Conservation (phyloP, 106 monocot genomes). For the Cymbidium sinense region DNA sequence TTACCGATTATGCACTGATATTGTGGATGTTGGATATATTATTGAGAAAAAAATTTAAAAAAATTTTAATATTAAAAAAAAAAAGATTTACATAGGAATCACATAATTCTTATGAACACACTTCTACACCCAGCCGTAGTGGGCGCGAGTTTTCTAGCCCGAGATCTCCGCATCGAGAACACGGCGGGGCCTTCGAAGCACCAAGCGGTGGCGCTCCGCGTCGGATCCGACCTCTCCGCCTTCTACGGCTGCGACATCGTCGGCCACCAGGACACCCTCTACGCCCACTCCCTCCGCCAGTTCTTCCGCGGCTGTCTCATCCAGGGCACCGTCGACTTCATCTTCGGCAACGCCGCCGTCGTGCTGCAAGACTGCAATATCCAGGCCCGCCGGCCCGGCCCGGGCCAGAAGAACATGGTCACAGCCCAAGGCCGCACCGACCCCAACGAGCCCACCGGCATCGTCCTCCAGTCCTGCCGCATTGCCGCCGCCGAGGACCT, state of each 20-base stretch:
- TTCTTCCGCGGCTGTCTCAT: constrained; percentile 41
- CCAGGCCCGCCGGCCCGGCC: constrained; percentile 17
- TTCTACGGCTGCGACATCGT: constrained; percentile 38
- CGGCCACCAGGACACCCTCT: constrained; percentile 51
- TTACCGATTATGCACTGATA: no score
- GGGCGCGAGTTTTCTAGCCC: not conserved
- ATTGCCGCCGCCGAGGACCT: constrained; percentile 22
- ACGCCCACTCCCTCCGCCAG: constrained; percentile 47
- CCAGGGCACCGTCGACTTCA: constrained; percentile 48
- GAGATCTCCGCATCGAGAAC: constrained; percentile 23
- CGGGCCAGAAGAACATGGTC: constrained; percentile 39
- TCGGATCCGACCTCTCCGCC: constrained; percentile 33
- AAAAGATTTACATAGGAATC: no score
- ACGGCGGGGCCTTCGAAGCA: constrained; percentile 44
- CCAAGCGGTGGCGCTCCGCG: constrained; percentile 49
- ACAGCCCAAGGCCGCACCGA: constrained; percentile 37
- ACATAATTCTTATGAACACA: no score
- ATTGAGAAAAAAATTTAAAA: no score
- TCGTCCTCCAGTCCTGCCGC: constrained; percentile 30
- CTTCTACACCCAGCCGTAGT: not conserved
- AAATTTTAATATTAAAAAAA: no score
- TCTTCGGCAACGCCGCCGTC: constrained; percentile 49
- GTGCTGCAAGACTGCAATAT: constrained; percentile 35
- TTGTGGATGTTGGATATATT: no score
- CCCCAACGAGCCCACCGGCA: constrained; percentile 39